phyloP scores from a whole-genome alignment of 2,329 filamentous ascomycete species.

The Ophiostoma novo-ulmi region DNA sequence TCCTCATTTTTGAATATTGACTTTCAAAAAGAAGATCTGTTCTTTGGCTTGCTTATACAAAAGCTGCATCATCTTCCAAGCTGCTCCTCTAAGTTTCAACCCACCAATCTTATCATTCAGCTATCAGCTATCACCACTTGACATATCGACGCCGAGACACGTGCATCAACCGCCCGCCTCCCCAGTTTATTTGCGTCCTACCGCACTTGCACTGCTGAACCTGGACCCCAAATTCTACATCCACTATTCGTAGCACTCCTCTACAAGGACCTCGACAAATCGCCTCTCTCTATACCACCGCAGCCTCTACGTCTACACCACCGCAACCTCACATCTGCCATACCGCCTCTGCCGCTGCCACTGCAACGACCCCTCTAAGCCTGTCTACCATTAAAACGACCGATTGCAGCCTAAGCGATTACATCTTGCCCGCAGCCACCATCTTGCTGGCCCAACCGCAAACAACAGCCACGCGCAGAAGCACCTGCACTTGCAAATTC shows the following conservation, averaged over 20 bases:
- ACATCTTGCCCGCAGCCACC: background rate
- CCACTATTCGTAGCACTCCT: background rate
- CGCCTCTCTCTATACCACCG: background rate
- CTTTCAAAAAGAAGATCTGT: background rate
- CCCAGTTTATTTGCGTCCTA: slow-evolving; percentile 5
- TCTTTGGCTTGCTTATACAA: background rate
- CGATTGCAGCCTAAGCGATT: slow-evolving; percentile 2
- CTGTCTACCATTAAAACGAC: background rate
- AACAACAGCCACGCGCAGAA: background rate
- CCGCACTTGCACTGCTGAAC: background rate
- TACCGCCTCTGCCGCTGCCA: slow-evolving; percentile 11
- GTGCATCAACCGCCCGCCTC: slow-evolving; percentile 5
- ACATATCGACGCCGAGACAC: slow-evolving; percentile 2
- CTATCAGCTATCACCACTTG: background rate
- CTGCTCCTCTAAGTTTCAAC: background rate
- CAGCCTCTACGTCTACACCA: background rate
- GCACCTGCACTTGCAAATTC: background rate
- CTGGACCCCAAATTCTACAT: background rate
- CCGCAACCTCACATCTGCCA: background rate
- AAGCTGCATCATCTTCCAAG: background rate
- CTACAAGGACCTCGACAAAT: background rate
- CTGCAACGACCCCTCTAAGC: slow-evolving; percentile 14
- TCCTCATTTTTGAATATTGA: background rate
- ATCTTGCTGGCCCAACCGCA: background rate
- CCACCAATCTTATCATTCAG: background rate